Evolutionary conservation across 177 flowering plant species (phyloP), one percentile per base, ranked within the genome.

Genomic region (Telopea speciosissima): DNA sequence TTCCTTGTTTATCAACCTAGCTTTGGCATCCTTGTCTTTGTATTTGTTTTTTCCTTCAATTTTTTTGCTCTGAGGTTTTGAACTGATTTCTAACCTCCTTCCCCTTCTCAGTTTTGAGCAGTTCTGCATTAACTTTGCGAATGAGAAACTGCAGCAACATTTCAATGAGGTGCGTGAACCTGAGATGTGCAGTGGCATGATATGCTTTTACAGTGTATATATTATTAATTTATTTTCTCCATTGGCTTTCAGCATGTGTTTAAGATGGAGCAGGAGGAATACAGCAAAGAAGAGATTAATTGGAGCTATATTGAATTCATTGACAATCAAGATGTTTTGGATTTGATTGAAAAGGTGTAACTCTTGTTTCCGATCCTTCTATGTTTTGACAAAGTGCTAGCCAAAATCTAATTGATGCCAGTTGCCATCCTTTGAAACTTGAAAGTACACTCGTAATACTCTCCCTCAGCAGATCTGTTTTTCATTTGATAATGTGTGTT

Each of bases 291-390:
- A 77, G 85, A 83, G 83, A 96, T 96, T 69, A 86, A 89, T 74
- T 96, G 99, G 99, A 96, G 99, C 84, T 96, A 96, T 70, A 93
- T 96, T 80, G 99, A 96, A 70, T 96, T 91, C 80, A 88, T 96
- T 68, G 99, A 96, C 84, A 96, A 96, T 73, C 99, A 96, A 80
- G 99, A 96, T 87, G 99, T 96, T 70, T 72, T 96, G 70, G 99
- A 96, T 83, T 80, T 96, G 75, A 93, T 96, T 75, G 99, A 96
- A 75, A 96, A 96, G 99, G 99, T 94, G 72, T 68, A 61, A 71
- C 17, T 33, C 42, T 11, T 9, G 21, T 26, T 28, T 49, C 16
- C 59, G 28, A 28, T 36, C 9, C 16, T n/a, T 64, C 5, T 19
- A 60, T 23, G 25, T 63, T 19, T 70, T 64, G 19, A 49, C 19